Evolutionary conservation across 2,329 filamentous ascomycete genomes (phyloP).

Genomic region (Alternaria novae-zelandiae): DNA sequence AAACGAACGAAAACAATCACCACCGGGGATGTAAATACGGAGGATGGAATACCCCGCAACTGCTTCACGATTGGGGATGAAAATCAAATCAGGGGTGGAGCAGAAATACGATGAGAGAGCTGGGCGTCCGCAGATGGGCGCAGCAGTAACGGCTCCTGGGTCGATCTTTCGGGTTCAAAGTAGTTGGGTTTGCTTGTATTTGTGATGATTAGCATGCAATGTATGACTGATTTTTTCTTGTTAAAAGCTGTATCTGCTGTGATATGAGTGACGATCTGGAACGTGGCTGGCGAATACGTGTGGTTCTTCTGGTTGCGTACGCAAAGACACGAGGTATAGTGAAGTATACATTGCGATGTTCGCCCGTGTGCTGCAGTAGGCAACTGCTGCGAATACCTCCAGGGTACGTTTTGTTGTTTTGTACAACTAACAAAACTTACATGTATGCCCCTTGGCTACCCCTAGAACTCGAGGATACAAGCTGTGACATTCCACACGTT

Average conservation of each 20-base stretch:
- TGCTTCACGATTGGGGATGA: slow-evolving; percentile 23
- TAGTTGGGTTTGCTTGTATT: slow-evolving; percentile 45
- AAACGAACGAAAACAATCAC: slow-evolving; percentile 19
- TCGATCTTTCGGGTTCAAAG: slow-evolving; percentile 34
- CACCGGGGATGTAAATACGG: slow-evolving; percentile 44
- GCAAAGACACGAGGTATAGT: neutral
- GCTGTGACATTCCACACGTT: neutral
- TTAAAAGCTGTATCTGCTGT: neutral
- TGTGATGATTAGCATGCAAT: slow-evolving; percentile 49
- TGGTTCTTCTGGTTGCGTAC: neutral
- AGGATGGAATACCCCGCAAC: slow-evolving; percentile 30
- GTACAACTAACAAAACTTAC: neutral
- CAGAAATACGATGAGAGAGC: slow-evolving; percentile 26
- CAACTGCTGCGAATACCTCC: neutral
- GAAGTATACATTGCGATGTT: neutral
- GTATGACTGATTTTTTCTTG: slow-evolving; percentile 37
- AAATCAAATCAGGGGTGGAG: slow-evolving; percentile 23
- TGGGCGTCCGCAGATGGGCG: slow-evolving; percentile 22
- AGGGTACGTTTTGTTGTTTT: neutral
- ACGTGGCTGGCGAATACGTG: neutral
- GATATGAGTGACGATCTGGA: neutral
- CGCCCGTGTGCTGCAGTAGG: neutral
- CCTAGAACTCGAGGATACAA: neutral
- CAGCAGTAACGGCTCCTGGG: slow-evolving; percentile 34
- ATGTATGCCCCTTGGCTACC: neutral